phyloP scores from a whole-genome alignment of 2,329 filamentous ascomycete genomes.

The Trichoderma koningiopsis region DNA sequence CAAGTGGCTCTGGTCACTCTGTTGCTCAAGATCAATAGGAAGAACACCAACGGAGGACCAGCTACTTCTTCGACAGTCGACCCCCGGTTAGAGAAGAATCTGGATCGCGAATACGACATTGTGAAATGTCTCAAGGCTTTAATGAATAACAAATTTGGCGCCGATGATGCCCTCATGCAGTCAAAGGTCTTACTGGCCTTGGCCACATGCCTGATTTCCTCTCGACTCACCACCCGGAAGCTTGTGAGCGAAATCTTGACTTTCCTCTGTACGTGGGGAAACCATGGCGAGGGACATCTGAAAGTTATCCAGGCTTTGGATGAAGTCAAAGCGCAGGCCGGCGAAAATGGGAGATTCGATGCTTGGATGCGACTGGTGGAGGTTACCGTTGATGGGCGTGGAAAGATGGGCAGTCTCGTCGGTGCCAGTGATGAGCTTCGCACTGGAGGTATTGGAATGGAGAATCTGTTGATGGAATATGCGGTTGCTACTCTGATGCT shows the following conservation, averaged over 20 bases:
- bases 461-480: conserved; percentile 99
- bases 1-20: conserved; percentile 95
- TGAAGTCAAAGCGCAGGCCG: conserved; percentile 81
- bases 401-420: conserved; percentile 98
- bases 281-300: conserved; percentile 79
- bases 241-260: conserved; percentile 95
- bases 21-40: conserved; percentile 88
- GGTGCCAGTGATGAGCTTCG: conserved; percentile 95
- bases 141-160: conserved; percentile 99
- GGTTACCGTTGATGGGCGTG: conserved; percentile 92
- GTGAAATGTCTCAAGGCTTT: conserved; percentile 95
- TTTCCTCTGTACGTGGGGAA: conserved; percentile 92
- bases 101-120: conserved; percentile 94
- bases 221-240: conserved; percentile 87
- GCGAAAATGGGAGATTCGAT: conserved; percentile 94
- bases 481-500: conserved; percentile 92
- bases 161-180: conserved; percentile 89
- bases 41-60: conserved; percentile 75
- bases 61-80: conserved; percentile 53
- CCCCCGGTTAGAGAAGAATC: conserved; percentile 69
- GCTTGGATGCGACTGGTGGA: conserved; percentile 99
- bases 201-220: conserved; percentile 82
- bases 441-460: conserved; percentile 95
- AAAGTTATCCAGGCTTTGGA: conserved; percentile 95
- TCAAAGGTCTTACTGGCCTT: conserved; percentile 88